Evolutionary conservation across 2,329 filamentous ascomycete species (phyloP), one percentile per base, ranked within the genome.

Genomic region (Lachnellula subtilissima): DNA sequence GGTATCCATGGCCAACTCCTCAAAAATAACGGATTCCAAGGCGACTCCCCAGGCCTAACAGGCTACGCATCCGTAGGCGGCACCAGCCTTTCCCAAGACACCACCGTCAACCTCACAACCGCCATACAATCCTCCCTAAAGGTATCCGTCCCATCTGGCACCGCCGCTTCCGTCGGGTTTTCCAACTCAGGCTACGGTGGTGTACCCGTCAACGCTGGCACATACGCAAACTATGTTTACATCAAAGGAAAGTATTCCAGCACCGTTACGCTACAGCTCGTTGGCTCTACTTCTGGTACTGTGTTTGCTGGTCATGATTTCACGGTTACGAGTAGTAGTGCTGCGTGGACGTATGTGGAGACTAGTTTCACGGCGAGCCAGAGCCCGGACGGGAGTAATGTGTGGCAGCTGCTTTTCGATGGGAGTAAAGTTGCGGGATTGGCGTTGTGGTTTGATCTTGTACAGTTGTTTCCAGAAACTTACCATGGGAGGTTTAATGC

Each of bases 1-100:
- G 86, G 86, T 9, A 81, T 89, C 61, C 88, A 89, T 66, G 86
- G 83, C 53, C 85, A 89, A 65, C 71, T 89, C 56, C 78, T 89
- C 54, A 78, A 77, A 52, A 89, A 89, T 71, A 78, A 85, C 45
- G 86, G 84, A 9, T 88, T 89, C 66, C 86, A 89, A 67, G 68
- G 71, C 11, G 51, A 35, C 3, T 47, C 25, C 3, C 50, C 60
- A 6, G 47, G 45, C 1, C 43, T 56, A 12, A 57, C 48, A 19
- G 55, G 51, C 4, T 58, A 59, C 37, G 47, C 58, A 23, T 53
- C 55, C n/a, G 43, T 61, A n/a, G 50, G 55, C 12, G 51, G 42
- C 11, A 46, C 53, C 9, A 59, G 46, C 7, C 45, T 62, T 35
- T 46, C 53, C 15, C 23, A 52, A 14, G 55, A 61, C 25, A 56